These are phyloP conservation scores for Naematelia aurantialba DNA, from an alignment of 768 basidiomycete genomes.

Conservation along the genomic window DNA sequence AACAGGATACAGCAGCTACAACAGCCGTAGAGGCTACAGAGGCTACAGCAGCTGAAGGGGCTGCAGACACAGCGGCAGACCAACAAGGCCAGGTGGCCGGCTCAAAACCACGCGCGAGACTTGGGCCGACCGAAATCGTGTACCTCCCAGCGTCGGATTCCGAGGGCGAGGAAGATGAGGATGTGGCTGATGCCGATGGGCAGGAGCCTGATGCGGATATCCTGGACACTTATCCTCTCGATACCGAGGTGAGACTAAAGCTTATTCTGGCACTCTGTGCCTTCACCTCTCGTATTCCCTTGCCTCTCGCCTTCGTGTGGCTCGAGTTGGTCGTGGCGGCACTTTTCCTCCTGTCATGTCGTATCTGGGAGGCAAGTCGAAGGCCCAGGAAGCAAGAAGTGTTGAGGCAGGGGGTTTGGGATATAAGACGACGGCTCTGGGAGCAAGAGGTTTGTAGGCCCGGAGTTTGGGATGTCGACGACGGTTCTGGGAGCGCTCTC, in stretches of 20 bases:
- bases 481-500: too few relatives aligned
- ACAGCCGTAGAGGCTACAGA: too few relatives aligned
- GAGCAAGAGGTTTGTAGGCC: too few relatives aligned
- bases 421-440: too few relatives aligned
- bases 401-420: too few relatives aligned
- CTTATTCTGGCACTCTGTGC: conserved; percentile 11
- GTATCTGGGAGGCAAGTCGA: too few relatives aligned
- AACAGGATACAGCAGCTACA: too few relatives aligned
- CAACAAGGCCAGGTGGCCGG: background rate
- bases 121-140: conserved; percentile 42
- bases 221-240: conserved; percentile 73
- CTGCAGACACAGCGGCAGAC: background rate
- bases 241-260: conserved; percentile 64
- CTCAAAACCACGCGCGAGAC: conserved; percentile 40
- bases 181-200: conserved; percentile 53
- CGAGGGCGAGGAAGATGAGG: conserved; percentile 57
- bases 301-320: background rate
- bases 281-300: background rate
- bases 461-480: too few relatives aligned
- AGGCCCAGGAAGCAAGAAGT: too few relatives aligned
- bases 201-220: conserved; percentile 56
- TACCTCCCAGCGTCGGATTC: conserved; percentile 38
- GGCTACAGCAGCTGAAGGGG: too few relatives aligned
- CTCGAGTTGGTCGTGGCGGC: too few relatives aligned
- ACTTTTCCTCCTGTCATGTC: too few relatives aligned